Base-by-base conservation (phyloP, 371 early-diverging fungal genomes). In the Mucor lusitanicus region DNA sequence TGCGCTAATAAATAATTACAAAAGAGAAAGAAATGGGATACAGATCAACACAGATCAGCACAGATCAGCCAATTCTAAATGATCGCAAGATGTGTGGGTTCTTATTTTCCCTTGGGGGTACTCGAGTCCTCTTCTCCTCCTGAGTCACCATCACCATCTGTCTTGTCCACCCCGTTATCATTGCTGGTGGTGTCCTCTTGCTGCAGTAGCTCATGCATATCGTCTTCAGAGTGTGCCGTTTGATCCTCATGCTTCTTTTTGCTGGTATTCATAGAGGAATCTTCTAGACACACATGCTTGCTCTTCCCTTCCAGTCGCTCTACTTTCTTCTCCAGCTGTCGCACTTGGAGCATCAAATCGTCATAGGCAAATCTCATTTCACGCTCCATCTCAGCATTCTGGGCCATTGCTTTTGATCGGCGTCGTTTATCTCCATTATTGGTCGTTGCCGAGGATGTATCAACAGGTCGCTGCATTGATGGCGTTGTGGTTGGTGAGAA, bases 281-380 rank as follows among this genome's bases (percentile, higher is more conserved):
- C 30, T 15, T 53, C 53, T 28, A 39, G 11, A 58, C n/a, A 35
- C 8, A 28, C 40, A 50, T 30, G 30, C 25, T 61, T 65, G 37
- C 70, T 69, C 28, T 68, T 63, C 9, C 37, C 64, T 61, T 80
- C 80, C 12, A 80, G 59, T 11, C 8, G 48, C 19, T 72, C 69
- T 3, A 80, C 56, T 40, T 80, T 80, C 23, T 67, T 72, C 53
- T 80, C 77, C 60, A 80, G 37, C 23, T 77, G 77, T 35, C 68
- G 46, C 6, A 77, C 71, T 54, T 80, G 77, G 11, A 67, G 28
- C 63, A 59, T 48, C 25, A 80, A 19, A 48, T 77, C 80, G 62
- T 80, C 80, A 39, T 70, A 80, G 19, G 77, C 77, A 3, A 61
- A 66, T 15, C 70, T 65, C 57, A 75, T 73, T 55, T 80, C 76